Evolutionary conservation across 495 filamentous ascomycete species (phyloP), one percentile per base, ranked within the genome.

Genomic region (Evernia prunastri): DNA sequence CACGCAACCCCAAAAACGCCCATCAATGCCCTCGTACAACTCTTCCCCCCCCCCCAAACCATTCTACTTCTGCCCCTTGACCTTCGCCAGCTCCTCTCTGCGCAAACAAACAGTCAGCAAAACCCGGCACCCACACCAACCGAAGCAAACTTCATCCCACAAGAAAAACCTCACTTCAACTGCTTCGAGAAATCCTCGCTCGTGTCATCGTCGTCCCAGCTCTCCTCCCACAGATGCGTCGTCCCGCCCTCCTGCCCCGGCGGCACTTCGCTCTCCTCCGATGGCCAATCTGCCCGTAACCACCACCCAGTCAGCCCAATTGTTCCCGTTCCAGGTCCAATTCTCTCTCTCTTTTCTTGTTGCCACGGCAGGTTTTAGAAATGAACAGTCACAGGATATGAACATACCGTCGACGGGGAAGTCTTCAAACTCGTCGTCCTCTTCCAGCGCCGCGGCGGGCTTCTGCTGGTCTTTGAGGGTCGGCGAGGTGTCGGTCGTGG

Each of bases 361-460:
- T 33, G n/a, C 54, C 58, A 37, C 12, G 36, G 36, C 7, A 27
- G 3, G 58, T 9, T 18, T 10, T 20, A 10, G 61, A 27, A 49
- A 31, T n/a, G n/a, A n/a, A n/a, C n/a, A n/a, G n/a, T n/a, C n/a
- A n/a, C n/a, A n/a, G n/a, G n/a, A n/a, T n/a, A n/a, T n/a, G n/a
- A n/a, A 37, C 78, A 58, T 75, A 96, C 94, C 91, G 80, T 97
- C 93, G 60, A 96, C 89, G 35, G 94, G 95, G 75, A 98, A 98
- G 75, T 98, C 94, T 76, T 98, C 94, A 69, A 98, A 98, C 78
- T 98, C 94, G 74, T 98, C 94, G 70, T 98, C 94, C 71, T 98
- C 94, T 72, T 96, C 94, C 29, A 97, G 80, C 39, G 89, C 84
- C 60, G 88, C 80, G 53, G 84, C 79, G 59, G 81, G 82, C 70